Evolutionary conservation across 2,329 filamentous ascomycete genomes (phyloP).

Genomic region (Intubia oerlemansii): DNA sequence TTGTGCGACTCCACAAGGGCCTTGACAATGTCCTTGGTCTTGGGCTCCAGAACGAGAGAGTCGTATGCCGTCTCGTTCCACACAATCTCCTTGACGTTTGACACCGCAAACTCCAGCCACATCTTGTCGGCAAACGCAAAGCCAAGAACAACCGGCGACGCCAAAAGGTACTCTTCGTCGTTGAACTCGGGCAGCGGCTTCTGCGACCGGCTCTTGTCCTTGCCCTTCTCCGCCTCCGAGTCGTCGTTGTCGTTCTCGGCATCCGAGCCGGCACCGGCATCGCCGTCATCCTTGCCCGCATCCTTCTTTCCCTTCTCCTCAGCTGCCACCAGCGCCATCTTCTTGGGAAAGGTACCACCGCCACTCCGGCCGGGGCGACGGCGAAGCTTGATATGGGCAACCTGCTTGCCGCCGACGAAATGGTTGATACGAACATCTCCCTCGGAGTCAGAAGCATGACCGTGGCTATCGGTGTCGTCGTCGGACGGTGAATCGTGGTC

Average conservation of each 20-base stretch:
- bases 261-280: background rate
- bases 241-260: slow-evolving; percentile 9
- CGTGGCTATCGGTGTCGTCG: slow-evolving; percentile 16
- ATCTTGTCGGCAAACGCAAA: slow-evolving; percentile 77
- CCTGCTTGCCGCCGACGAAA: too few species aligned
- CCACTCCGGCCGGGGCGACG: too few species aligned
- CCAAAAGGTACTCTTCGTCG: slow-evolving; percentile 67
- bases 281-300: background rate
- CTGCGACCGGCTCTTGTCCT: slow-evolving; percentile 5
- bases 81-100: slow-evolving; percentile 55
- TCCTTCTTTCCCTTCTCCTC: too few species aligned
- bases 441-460: slow-evolving; percentile 8
- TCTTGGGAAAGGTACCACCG: too few species aligned
- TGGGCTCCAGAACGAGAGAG: slow-evolving; percentile 48
- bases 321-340: too few species aligned
- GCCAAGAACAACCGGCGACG: slow-evolving; percentile 66
- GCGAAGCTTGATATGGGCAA: too few species aligned
- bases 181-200: slow-evolving; percentile 35
- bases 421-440: too few species aligned
- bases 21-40: slow-evolving; percentile 46
- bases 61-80: slow-evolving; percentile 75
- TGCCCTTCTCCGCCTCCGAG: slow-evolving; percentile 2
- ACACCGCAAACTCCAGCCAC: slow-evolving; percentile 76
- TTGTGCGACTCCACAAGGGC: slow-evolving; percentile 71
- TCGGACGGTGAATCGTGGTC: slow-evolving; percentile 39